phyloP scores from a whole-genome alignment of 1,284 basidiomycete species.

The Afroboletus lepidellus region DNA sequence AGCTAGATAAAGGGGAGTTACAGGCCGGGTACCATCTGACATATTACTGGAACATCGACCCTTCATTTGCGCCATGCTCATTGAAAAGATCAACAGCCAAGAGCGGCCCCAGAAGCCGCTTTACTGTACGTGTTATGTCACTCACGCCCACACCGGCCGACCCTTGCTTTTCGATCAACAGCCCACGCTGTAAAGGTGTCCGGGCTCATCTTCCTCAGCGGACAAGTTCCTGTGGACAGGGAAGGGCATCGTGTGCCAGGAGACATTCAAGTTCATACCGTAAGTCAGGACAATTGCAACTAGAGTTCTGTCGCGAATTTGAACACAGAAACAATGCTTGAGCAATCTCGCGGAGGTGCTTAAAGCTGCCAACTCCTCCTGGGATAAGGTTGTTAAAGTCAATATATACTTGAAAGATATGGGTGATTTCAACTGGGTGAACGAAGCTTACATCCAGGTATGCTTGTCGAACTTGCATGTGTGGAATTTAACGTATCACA shows the following conservation, averaged over 20 bases:
- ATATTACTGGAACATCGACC: background rate
- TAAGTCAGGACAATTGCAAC: conserved; percentile 26
- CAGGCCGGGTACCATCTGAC: background rate
- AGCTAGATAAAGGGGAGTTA: conserved; percentile 7
- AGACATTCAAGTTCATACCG: conserved; percentile 58
- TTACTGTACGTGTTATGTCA: conserved; percentile 41
- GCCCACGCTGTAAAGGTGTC: conserved; percentile 57
- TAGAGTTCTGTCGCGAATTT: background rate
- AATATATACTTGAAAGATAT: conserved; percentile 61
- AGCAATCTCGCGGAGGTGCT: conserved; percentile 52
- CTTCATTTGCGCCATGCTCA: conserved; percentile 34
- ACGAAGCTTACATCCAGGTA: conserved; percentile 56
- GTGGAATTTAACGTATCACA: background rate
- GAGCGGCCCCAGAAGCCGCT: conserved; percentile 45
- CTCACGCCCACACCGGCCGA: background rate
- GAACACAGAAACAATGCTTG: conserved; percentile 51
- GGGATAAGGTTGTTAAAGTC: conserved; percentile 53
- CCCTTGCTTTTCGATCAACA: conserved; percentile 19
- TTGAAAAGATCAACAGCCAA: conserved; percentile 51
- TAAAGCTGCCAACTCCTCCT: conserved; percentile 50
- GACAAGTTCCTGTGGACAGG: conserved; percentile 51
- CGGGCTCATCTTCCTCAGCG: conserved; percentile 58
- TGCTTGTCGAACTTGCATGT: background rate
- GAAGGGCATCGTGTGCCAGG: conserved; percentile 49
- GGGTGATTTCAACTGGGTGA: conserved; percentile 55